Evolutionary conservation across 208 protist genomes (phyloP), one percentile per base, ranked within the genome.

Genomic region (Acanthamoeba sp.): DNA sequence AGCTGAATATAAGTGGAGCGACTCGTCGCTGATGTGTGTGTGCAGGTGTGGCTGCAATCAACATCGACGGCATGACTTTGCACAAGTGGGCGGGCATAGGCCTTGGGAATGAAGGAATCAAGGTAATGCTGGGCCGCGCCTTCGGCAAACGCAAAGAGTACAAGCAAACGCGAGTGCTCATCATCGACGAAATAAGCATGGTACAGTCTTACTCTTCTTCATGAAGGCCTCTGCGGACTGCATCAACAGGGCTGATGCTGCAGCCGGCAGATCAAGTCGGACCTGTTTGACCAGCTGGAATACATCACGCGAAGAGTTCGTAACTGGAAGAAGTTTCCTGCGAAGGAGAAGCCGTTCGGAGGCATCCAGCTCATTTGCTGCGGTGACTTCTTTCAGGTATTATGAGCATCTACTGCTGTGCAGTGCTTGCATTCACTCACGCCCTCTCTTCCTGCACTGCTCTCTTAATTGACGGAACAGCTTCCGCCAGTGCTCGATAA

Each of bases 171-270:
- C 64, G 96, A 24, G 95, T 55, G 50, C 50, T 55, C 50, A 55
- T 55, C 50, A 95, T 97, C 14, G 96, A 97, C 73, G 96, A 97
- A 22, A 87, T 97, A 12, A 96, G 95, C 52, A 97, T 97, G 95
- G 73, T 96, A 3, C 57, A 6, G 20, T 4, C 1, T 12, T 71
- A 10, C 12, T 36, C 29, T 38, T 12, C 55, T 57, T 5, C 50
- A 10, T 62, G 55, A 12, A 4, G 12, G 45, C 55, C 55, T 62
- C 20, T 24, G 50, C 50, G 16, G 4, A 52, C 55, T 1, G 1
- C 24, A n/a, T 24, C 20, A 62, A 71, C 94, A 5, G 20, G 2
- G 16, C 66, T 80, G 38, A 32, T 42, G 20, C 38, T 57, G 66
- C 22, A 10, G 27, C 45, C 24, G n/a, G 38, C 66, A 64, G 57